These are phyloP conservation scores for Aspergillus nanangensis DNA, from an alignment of 495 filamentous ascomycete species.

Conservation along the genomic window DNA sequence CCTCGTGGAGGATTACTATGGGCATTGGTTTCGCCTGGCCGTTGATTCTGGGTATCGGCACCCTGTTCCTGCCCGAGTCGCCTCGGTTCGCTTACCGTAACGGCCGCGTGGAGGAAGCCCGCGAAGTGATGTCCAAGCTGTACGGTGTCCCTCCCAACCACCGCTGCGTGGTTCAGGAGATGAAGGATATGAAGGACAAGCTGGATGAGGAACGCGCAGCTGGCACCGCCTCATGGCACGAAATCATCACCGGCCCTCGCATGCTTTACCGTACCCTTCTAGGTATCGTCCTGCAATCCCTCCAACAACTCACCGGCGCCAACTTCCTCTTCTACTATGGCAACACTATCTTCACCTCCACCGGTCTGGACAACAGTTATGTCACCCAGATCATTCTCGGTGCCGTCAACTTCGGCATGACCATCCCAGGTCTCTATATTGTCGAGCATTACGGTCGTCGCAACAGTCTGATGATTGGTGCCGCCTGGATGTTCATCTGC, in stretches of 20 bases:
- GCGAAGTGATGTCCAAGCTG: slow-evolving; percentile 62
- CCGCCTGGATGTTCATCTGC: slow-evolving; percentile 64
- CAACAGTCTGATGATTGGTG: slow-evolving; percentile 61
- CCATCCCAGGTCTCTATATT: slow-evolving; percentile 67
- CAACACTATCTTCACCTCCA: slow-evolving; percentile 64
- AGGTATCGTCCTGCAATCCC: slow-evolving; percentile 65
- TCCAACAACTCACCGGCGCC: slow-evolving; percentile 69
- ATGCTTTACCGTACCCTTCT: slow-evolving; percentile 71
- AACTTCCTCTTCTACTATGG: slow-evolving; percentile 87
- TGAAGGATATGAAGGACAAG: slow-evolving; percentile 62
- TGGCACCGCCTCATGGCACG: slow-evolving; percentile 53
- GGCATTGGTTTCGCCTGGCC: slow-evolving; percentile 76
- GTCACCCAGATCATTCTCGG: slow-evolving; percentile 72
- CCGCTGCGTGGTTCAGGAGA: slow-evolving; percentile 61
- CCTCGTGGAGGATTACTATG: slow-evolving; percentile 77
- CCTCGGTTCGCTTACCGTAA: slow-evolving; percentile 65
- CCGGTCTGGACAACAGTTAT: slow-evolving; percentile 64
- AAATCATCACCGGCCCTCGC: slow-evolving; percentile 65
- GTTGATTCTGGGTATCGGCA: slow-evolving; percentile 64
- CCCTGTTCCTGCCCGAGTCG: slow-evolving; percentile 68
- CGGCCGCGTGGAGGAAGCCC: slow-evolving; percentile 62
- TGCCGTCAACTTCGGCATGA: slow-evolving; percentile 69
- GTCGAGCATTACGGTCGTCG: slow-evolving; percentile 70
- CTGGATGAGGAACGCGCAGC: slow-evolving; percentile 52
- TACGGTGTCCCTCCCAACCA: slow-evolving; percentile 65